Evolutionary conservation across 805 yeast species (phyloP), one percentile per base, ranked within the genome.

Genomic region (Clavispora fructus): DNA sequence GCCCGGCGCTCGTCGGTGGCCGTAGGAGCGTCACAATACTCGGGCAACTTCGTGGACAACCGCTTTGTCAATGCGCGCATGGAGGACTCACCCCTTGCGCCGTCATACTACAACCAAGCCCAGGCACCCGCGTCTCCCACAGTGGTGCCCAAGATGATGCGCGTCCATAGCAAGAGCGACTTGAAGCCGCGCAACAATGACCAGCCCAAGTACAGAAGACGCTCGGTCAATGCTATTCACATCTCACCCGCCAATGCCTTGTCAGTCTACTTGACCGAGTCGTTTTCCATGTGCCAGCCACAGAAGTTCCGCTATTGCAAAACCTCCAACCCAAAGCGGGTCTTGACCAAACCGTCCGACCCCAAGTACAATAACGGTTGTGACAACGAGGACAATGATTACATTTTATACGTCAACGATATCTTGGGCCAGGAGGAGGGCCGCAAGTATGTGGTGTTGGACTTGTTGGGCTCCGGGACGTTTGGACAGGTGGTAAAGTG

Each of bases 401-500:
- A 91, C 61, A 92, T 94, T 46, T 69, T 95, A 16, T 92, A 90
- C 55, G 99, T 94, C 19, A 94, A 95, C 63, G 99, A 95, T 62
- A 82, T 94, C 23, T 69, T 94, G 35, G 98, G 99, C 6, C 75
- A 80, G 4, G 88, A 85, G 55, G 94, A 87, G 53, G 91, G 88
- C 48, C 74, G 91, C 45, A 86, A 87, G 60, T 92, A 91, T 62
- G 74, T 94, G 58, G 97, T 94, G 6, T 69, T 94, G 47, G 98
- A 92, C 64, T 75, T 94, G 13, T 67, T 94, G 37, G 99, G 99
- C 0, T 92, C 91, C 51, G 99, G 99, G 2, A 91, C 99, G 1
- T 94, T 94, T 73, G 99, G 99, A 9, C 98, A 94, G 68, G 99
- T 94, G 40, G 95, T 91, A 37, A 94, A 92, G 67, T 92, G 97